A percentile compares a stretch with the other conserved stretches of the same genome.
phyloP scores from a whole-genome alignment of 1,284 basidiomycete genomes.

The Marasmius oreades region DNA sequence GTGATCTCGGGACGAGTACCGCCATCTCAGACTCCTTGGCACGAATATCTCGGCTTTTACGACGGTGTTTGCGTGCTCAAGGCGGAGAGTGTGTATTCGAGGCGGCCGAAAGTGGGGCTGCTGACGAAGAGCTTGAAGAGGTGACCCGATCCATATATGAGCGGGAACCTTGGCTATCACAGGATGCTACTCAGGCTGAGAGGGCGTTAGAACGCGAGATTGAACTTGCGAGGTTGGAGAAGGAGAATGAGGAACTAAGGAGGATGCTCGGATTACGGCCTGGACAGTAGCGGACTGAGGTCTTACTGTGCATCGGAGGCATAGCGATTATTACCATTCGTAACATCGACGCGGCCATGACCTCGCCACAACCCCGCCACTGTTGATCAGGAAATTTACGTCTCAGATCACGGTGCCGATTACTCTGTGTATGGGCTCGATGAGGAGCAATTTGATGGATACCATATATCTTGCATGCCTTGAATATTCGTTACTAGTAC shows the following conservation, averaged over 20 bases:
- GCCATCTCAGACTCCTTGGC: constrained; percentile 68
- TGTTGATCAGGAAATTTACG: too few species aligned
- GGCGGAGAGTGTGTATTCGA: constrained; percentile 64
- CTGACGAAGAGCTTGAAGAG: constrained; percentile 18
- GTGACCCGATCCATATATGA: constrained; percentile 16
- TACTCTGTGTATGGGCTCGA: too few species aligned
- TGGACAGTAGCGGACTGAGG: background rate
- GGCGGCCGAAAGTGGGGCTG: constrained; percentile 17
- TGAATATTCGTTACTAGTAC: too few species aligned
- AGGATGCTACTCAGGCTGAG: constrained; percentile 45
- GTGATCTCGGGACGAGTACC: constrained; percentile 60
- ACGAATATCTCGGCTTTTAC: constrained; percentile 71
- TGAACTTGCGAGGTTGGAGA: constrained; percentile 79
- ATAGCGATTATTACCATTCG: too few species aligned
- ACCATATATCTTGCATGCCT: too few species aligned
- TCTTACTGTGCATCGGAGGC: too few species aligned
- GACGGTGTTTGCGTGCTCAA: constrained; percentile 68
- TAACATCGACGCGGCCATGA: too few species aligned
- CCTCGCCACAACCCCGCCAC: too few species aligned
- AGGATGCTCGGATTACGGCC: constrained; percentile 55
- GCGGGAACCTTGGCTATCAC: constrained; percentile 35
- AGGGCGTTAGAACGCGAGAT: constrained; percentile 84
- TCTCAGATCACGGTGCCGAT: too few species aligned
- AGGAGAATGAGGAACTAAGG: constrained; percentile 81
- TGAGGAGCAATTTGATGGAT: too few species aligned